Evolutionary conservation across 2,329 filamentous ascomycete species (phyloP), one percentile per base, ranked within the genome.

Genomic region (Colletotrichum trifolii): DNA sequence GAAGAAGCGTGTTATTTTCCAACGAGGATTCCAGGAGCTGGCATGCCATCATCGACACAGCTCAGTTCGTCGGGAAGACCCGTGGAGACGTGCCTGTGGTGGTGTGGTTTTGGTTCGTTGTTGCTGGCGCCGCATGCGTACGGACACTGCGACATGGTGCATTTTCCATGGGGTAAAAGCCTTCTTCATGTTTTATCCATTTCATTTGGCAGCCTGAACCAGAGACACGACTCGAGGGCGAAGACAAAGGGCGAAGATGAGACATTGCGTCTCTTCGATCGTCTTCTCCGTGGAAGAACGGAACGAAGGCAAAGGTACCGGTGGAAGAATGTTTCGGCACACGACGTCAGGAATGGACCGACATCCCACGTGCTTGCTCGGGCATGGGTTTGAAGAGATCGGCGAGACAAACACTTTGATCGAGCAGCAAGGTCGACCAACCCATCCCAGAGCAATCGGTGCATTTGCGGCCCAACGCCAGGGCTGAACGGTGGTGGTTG

Each of bases 61-160:
- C 25, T 25, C 25, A 25, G 25, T 5, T 5, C 25, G 5, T 25
- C 25, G 25, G 25, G 25, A 25, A 5, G 25, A 25, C 25, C 25
- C 25, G 25, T 5, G 25, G 25, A 25, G 25, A 25, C 25, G 25
- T 25, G 25, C 25, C 25, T 25, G 25, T 25, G 25, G 25, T 25
- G 25, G 25, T 25, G 25, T 25, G 25, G 25, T 25, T 25, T 25
- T 25, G 25, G 25, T 25, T 25, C 25, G 25, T 25, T 43, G 57
- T 36, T 47, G 43, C 36, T 60, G 40, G 4, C 25, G 25, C 56
- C 60, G 60, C 55, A 64, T 54, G 60, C 60, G 60, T 60, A 50
- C 39, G 25, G 25, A 25, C 3, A 25, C 25, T 25, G 46, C 12
- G 40, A 45, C 11, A 40, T 25, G 25, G 4, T 25, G 25, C 25